Conservation (phyloP, 257 asterid species). For the Prunella vulgaris region DNA sequence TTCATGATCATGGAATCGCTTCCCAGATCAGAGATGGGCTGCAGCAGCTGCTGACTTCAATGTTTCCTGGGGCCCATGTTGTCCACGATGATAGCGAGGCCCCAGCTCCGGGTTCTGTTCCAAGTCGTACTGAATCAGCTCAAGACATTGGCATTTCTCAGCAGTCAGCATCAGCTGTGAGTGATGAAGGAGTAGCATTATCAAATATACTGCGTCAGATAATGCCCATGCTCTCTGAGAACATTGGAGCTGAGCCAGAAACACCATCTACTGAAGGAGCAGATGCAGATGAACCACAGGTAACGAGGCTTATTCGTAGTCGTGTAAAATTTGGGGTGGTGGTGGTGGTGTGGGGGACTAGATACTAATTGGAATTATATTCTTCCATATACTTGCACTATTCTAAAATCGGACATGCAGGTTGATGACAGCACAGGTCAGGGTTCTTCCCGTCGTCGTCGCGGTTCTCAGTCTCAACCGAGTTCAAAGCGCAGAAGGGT, state of each 20-base stretch:
- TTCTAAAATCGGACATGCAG: constrained; percentile 24
- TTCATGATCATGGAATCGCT: constrained; percentile 39
- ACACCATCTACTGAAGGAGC: constrained; percentile 31
- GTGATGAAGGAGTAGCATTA: constrained; percentile 55
- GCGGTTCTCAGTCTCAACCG: constrained; percentile 29
- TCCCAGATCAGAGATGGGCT: constrained; percentile 45
- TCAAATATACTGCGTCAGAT: constrained; percentile 69
- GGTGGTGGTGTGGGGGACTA: too few species aligned
- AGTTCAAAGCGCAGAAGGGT: constrained; percentile 59
- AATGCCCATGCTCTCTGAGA: constrained; percentile 66
- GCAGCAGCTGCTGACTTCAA: constrained; percentile 52
- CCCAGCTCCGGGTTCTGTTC: constrained; percentile 24
- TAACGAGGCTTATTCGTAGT: constrained; percentile 1
- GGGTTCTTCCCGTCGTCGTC: constrained; percentile 37
- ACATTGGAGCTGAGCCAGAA: constrained; percentile 19
- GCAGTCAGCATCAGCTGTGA: constrained; percentile 35
- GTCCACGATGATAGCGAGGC: constrained; percentile 19
- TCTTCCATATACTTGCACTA: background rate
- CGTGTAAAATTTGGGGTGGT: too few species aligned
- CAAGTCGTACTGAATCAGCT: constrained; percentile 30
- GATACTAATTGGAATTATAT: background rate
- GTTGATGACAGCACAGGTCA: constrained; percentile 30
- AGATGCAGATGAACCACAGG: constrained; percentile 40
- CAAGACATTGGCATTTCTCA: constrained; percentile 37
- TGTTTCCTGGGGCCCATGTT: constrained; percentile 47